These are phyloP conservation scores for Solanum corneliomulleri DNA, from an alignment of 257 asterid species.

Conservation along the genomic window DNA sequence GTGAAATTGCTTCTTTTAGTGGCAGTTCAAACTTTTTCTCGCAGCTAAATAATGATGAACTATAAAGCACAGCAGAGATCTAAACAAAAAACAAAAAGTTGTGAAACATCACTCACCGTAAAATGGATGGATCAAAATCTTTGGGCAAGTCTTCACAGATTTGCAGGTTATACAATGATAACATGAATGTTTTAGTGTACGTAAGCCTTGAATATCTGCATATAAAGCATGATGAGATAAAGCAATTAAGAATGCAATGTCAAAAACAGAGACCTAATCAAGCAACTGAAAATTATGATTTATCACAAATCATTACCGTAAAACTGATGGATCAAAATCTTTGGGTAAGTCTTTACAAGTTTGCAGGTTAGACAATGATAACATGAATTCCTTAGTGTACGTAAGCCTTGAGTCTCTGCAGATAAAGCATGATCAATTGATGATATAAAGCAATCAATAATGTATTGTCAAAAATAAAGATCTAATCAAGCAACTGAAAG, in stretches of 20 bases:
- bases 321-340: slow-evolving; percentile 20
- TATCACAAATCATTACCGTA: slow-evolving; percentile 19
- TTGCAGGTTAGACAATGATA: slow-evolving; percentile 19
- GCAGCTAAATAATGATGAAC: background rate
- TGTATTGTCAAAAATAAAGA: background rate
- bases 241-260: background rate
- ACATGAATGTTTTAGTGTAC: slow-evolving; percentile 19
- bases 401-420: background rate
- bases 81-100: background rate
- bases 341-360: slow-evolving; percentile 19
- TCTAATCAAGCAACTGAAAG: background rate
- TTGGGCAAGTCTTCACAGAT: slow-evolving; percentile 18
- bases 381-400: slow-evolving; percentile 20
- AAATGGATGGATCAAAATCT: slow-evolving; percentile 20
- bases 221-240: background rate
- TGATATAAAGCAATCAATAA: background rate
- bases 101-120: slow-evolving; percentile 14
- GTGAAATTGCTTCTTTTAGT: background rate
- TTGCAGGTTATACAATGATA: slow-evolving; percentile 19
- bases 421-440: background rate
- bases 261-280: background rate
- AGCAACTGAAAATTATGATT: background rate
- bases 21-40: background rate
- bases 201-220: background rate
- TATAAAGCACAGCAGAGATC: background rate